A percentile compares a stretch with the other conserved stretches of the same genome.
phyloP scores from a whole-genome alignment of 257 asterid genomes.

The Oldenlandia corymbosa region DNA sequence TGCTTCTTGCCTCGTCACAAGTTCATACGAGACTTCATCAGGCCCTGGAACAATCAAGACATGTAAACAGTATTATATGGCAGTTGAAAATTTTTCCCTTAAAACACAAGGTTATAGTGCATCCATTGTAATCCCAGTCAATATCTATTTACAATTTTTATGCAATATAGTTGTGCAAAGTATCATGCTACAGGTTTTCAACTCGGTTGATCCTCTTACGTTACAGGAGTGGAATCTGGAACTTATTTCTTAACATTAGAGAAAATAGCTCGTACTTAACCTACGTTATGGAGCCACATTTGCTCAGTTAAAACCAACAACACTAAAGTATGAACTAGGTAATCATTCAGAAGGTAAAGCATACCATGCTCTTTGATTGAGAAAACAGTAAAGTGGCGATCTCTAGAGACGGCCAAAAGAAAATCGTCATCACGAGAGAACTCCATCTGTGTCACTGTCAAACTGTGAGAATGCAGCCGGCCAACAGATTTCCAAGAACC shows the following conservation, averaged over 20 bases:
- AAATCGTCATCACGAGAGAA: constrained; percentile 68
- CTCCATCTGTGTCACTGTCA: constrained; percentile 90
- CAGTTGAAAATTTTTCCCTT: neutral
- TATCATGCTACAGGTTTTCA: neutral
- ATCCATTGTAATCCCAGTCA: neutral
- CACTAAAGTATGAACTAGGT: too few species aligned
- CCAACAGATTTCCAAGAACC: constrained; percentile 89
- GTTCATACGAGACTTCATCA: constrained; percentile 49
- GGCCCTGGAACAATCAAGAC: constrained; percentile 31
- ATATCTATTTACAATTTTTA: neutral
- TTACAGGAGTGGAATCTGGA: neutral
- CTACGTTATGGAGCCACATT: too few species aligned
- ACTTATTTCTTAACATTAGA: too few species aligned
- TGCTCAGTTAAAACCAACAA: too few species aligned
- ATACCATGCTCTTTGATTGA: constrained; percentile 56
- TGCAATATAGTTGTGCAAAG: neutral
- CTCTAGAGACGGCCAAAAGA: constrained; percentile 90
- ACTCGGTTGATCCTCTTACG: neutral
- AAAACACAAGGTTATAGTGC: neutral
- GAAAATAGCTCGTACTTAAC: too few species aligned
- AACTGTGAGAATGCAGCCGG: constrained; percentile 77
- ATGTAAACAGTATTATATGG: neutral
- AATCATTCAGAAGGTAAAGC: neutral
- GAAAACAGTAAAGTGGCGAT: constrained; percentile 83
- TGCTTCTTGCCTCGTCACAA: constrained; percentile 68